Conservation (phyloP, 192 early-diverging fungal species). For the Umbelopsis sp. region DNA sequence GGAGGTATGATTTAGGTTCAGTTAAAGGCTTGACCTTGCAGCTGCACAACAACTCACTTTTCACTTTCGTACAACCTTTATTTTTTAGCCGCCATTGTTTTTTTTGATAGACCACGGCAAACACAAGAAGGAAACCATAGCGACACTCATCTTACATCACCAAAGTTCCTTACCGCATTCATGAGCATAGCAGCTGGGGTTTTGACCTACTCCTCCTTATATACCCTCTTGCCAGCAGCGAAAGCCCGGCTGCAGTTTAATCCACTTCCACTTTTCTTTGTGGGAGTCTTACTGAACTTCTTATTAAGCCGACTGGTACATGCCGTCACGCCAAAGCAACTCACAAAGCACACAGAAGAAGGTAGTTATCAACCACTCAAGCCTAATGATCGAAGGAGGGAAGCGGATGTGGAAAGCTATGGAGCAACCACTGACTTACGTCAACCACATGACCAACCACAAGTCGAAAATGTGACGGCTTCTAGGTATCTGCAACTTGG, state of each 20-base stretch:
- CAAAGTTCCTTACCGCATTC: slow-evolving; percentile 20
- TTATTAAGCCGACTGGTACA: slow-evolving; percentile 27
- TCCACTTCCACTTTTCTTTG: slow-evolving; percentile 19
- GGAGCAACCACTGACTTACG: slow-evolving; percentile 14
- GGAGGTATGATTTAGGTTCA: slow-evolving; percentile 19
- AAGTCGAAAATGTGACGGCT: not conserved
- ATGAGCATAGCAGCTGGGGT: slow-evolving; percentile 33
- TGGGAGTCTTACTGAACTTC: slow-evolving; percentile 27
- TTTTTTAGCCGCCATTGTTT: slow-evolving; percentile 32
- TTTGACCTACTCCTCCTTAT: slow-evolving; percentile 32
- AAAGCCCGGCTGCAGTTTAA: not conserved
- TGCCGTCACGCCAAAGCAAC: slow-evolving; percentile 21
- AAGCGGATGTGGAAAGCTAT: slow-evolving; percentile 21
- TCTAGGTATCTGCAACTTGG: slow-evolving; percentile 38
- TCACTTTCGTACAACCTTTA: not conserved
- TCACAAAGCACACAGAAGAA: not conserved
- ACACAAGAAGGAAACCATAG: slow-evolving; percentile 2
- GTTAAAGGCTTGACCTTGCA: not conserved
- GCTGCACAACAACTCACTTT: not conserved
- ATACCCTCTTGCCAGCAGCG: slow-evolving; percentile 30
- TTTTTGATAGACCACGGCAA: slow-evolving; percentile 27
- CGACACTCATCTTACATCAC: slow-evolving; percentile 11
- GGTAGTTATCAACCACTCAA: slow-evolving; percentile 6
- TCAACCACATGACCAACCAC: slow-evolving; percentile 1
- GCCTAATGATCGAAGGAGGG: not conserved